Evolutionary conservation across 768 basidiomycete genomes (phyloP).

Genomic region (Glaciozyma antarctica): DNA sequence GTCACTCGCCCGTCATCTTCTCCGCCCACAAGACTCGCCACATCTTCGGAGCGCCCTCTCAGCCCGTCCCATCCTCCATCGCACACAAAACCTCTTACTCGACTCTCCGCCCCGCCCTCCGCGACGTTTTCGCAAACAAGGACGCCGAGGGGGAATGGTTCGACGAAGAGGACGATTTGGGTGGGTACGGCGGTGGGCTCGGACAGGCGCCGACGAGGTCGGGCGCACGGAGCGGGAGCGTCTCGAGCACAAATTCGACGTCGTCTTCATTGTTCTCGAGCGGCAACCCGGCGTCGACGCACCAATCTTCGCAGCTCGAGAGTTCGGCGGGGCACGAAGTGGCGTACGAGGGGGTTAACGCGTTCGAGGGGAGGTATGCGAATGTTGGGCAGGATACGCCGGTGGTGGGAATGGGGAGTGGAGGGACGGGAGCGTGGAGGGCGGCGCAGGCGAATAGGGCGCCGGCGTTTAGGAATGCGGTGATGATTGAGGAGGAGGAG

Average conservation of each 20-base stretch:
- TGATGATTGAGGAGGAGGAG: constrained; percentile 1
- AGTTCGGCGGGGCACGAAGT: neutral
- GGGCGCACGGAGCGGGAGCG: neutral
- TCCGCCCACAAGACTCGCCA: constrained; percentile 33
- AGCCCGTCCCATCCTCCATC: constrained; percentile 4
- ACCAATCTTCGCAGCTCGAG: neutral
- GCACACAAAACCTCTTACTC: neutral
- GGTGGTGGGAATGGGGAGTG: neutral
- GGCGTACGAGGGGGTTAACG: neutral
- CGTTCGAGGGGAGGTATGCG: neutral
- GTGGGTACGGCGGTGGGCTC: constrained; percentile 30
- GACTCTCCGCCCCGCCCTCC: constrained; percentile 16
- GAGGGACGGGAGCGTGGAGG: neutral
- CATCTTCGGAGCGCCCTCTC: constrained; percentile 32
- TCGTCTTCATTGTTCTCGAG: neutral
- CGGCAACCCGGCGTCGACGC: neutral
- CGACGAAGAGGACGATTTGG: constrained; percentile 25
- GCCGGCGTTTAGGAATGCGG: neutral
- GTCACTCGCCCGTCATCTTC: constrained; percentile 5
- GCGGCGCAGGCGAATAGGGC: neutral
- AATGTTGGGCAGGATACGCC: neutral
- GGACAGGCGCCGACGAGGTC: constrained; percentile 18
- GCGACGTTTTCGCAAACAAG: constrained; percentile 28
- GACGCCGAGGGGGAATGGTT: constrained; percentile 16
- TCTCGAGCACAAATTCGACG: neutral